Base-by-base conservation (phyloP, 805 yeast species). In the Candida lessepsii region DNA sequence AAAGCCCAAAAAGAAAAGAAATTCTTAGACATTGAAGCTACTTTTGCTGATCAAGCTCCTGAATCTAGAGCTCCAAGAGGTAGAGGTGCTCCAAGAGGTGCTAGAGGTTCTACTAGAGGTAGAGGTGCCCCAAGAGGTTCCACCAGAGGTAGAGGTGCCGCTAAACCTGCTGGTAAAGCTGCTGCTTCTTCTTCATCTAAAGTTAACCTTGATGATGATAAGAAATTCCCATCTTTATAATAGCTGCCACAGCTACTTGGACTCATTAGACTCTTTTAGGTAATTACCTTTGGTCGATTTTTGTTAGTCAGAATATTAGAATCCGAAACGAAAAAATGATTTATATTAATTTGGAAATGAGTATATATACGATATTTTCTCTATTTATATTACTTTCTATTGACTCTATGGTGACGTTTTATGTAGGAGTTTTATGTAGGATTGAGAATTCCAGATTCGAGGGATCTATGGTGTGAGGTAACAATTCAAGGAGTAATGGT, bases 1-100 rank as follows among this genome's bases (percentile, higher is more conserved):
- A 89, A 88, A 79, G 75, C 81, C 50, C 76, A 73, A 65, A 90
- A 90, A 81, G 84, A 84, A 67, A 88, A 88, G 83, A 76, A 71
- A 59, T 69, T 73, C 62, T 73, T 89, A 61, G 91, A 86, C 51
- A 73, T 86, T 54, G 81, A 80, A 54, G 85, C 90, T 47, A 68
- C 76, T 48, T 84, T 83, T 62, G 73, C 83, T 53, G 89, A 81
- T 56, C 72, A 75, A 49, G 59, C 58, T 53, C 31, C 46, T 23
- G 35, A 40, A 44, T 35, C 29, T 54, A 65, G 70, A 51, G 54
- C 57, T 50, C 44, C 51, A 46, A 50, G 56, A 42, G 55, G 55
- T 33, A 45, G 49, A 38, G 52, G 50, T 35, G 55, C 53, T 42
- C 51, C 58, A 47, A 45, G 39, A 43, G 47, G 48, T 45, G 50